A percentile compares a stretch with the other conserved stretches of the same genome.
Evolutionary conservation across 2,329 filamentous ascomycete species (phyloP).

Genomic region (Venturia effusa): DNA sequence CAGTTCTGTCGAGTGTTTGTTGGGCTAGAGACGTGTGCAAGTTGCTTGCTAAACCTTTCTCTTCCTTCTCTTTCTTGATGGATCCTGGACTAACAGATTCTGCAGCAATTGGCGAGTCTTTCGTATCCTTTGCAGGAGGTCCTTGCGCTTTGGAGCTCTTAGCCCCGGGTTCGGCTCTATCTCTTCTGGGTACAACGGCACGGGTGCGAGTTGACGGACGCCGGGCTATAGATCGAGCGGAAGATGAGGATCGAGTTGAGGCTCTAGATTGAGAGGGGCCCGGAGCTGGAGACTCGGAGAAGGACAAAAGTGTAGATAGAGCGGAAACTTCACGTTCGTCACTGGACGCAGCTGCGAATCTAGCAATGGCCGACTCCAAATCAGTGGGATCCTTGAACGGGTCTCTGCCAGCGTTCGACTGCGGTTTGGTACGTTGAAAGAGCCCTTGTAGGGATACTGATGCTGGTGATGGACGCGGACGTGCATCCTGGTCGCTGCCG

Average conservation of each 20-base stretch:
- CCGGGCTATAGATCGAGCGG: not conserved
- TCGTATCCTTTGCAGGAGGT: not conserved
- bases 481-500: conserved; percentile 1
- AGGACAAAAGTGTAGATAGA: not conserved
- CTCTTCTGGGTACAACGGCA: not conserved
- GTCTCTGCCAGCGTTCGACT: not conserved
- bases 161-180: not conserved
- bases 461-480: not conserved
- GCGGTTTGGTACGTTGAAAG: not conserved
- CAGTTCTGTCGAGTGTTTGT: not conserved
- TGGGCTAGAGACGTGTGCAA: not conserved
- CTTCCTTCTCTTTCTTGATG: not conserved
- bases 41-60: not conserved
- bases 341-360: not conserved
- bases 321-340: not conserved
- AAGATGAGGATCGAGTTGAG: not conserved
- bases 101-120: not conserved
- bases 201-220: not conserved
- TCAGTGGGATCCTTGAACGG: not conserved
- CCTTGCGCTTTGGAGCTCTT: not conserved
- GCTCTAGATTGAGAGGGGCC: not conserved
- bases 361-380: not conserved
- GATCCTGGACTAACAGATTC: not conserved
- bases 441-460: not conserved
- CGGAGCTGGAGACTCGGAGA: not conserved